phyloP scores from a whole-genome alignment of 495 filamentous ascomycete species.

The Entonaema liquescens region DNA sequence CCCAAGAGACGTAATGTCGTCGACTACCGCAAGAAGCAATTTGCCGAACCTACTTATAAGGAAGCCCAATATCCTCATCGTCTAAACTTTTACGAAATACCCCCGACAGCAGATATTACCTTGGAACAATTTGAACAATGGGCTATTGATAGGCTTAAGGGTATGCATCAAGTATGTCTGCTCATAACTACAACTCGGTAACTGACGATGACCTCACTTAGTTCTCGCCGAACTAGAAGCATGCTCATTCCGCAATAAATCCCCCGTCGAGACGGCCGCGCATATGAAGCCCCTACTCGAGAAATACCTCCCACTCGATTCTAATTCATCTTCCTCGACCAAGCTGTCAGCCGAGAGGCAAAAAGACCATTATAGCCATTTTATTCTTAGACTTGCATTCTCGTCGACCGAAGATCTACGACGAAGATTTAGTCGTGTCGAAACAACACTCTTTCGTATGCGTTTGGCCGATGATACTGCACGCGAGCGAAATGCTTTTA shows the following conservation, averaged over 20 bases:
- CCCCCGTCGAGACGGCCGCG: conserved; percentile 74
- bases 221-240: conserved; percentile 96
- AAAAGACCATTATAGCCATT: conserved; percentile 98
- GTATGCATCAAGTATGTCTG: conserved; percentile 52
- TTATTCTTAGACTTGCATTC: conserved; percentile 95
- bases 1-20: conserved; percentile 77
- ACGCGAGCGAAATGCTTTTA: conserved; percentile 75
- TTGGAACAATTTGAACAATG: conserved; percentile 99
- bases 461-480: conserved; percentile 76
- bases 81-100: conserved; percentile 88
- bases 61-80: conserved; percentile 81
- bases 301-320: conserved; percentile 84
- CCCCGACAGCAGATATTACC: conserved; percentile 92
- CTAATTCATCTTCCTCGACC: conserved; percentile 71
- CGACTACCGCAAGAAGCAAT: conserved; percentile 86
- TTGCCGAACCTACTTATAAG: conserved; percentile 75
- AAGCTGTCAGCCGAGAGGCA: conserved; percentile 76
- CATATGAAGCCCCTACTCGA: conserved; percentile 83
- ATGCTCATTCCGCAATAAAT: conserved; percentile 92
- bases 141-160: conserved; percentile 91
- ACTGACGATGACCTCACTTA: conserved; percentile 47
- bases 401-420: conserved; percentile 89
- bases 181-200: background rate
- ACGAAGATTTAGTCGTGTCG: conserved; percentile 84
- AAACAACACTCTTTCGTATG: conserved; percentile 86